These are phyloP conservation scores for Penicillium sp. DNA, from an alignment of 2,329 filamentous ascomycete species.

Conservation along the genomic window DNA sequence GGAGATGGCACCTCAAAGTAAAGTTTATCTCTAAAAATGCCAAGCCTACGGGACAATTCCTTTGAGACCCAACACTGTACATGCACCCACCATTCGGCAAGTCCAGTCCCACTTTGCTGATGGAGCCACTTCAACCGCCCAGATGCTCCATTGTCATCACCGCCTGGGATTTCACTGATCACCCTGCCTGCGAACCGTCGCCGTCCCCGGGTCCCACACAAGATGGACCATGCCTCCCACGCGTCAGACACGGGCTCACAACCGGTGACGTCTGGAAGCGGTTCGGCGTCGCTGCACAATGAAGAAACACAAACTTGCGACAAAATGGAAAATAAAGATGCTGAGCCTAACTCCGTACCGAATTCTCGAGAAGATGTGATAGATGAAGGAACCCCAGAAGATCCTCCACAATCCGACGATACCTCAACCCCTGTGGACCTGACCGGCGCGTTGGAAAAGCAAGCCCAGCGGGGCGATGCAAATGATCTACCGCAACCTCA, in stretches of 20 bases:
- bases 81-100: neutral
- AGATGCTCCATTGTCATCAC: slow-evolving; percentile 1
- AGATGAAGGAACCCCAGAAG: slow-evolving; percentile 9
- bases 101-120: slow-evolving; percentile 2
- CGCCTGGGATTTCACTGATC: slow-evolving; percentile 3
- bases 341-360: neutral
- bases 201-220: slow-evolving; percentile 14
- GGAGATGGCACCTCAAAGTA: neutral
- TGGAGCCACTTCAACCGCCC: slow-evolving; percentile 3
- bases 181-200: slow-evolving; percentile 2
- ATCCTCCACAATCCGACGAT: neutral
- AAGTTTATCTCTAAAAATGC: neutral
- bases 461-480: slow-evolving; percentile 12
- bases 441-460: slow-evolving; percentile 21
- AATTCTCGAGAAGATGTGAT: slow-evolving; percentile 4
- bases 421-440: slow-evolving; percentile 17
- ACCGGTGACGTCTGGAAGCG: slow-evolving; percentile 14
- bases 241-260: slow-evolving; percentile 23
- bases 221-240: slow-evolving; percentile 33
- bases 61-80: neutral
- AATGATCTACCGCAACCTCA: neutral
- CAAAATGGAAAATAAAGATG: slow-evolving; percentile 3
- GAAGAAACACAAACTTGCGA: slow-evolving; percentile 10
- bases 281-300: slow-evolving; percentile 12
- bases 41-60: slow-evolving; percentile 12